These are phyloP conservation scores for Melastoma candidum DNA, from an alignment of 441 rosid genomes.

Conservation along the genomic window DNA sequence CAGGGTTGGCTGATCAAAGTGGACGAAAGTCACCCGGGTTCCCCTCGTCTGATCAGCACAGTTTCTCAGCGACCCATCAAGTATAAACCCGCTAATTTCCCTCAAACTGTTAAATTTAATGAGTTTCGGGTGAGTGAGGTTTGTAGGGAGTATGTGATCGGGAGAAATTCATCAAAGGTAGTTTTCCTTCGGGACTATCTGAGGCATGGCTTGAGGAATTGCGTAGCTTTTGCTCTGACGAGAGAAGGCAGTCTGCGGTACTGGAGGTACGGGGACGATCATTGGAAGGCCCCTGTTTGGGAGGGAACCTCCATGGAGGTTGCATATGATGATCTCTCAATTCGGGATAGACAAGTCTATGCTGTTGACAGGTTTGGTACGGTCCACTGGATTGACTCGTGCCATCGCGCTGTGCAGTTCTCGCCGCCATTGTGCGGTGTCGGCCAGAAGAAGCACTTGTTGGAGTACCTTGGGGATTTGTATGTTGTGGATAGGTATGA, in stretches of 20 bases:
- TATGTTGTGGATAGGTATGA: slow-evolving; percentile 22
- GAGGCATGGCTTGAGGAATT: slow-evolving; percentile 6
- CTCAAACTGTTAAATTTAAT: slow-evolving; percentile 14
- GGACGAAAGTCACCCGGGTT: background rate
- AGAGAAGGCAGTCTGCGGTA: slow-evolving; percentile 8
- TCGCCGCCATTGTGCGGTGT: slow-evolving; percentile 20
- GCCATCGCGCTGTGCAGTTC: slow-evolving; percentile 19
- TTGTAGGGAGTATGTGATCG: slow-evolving; percentile 13
- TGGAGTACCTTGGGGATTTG: slow-evolving; percentile 30
- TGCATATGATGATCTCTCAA: slow-evolving; percentile 15
- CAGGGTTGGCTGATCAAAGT: slow-evolving; percentile 20
- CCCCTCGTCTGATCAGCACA: slow-evolving; percentile 13
- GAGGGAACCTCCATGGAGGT: slow-evolving; percentile 1
- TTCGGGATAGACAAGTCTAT: slow-evolving; percentile 20
- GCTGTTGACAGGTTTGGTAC: slow-evolving; percentile 23
- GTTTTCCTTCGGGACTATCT: slow-evolving; percentile 12
- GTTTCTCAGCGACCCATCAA: slow-evolving; percentile 6
- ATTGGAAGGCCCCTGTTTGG: slow-evolving; percentile 9
- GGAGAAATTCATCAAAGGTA: background rate
- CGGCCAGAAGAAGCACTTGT: slow-evolving; percentile 19
- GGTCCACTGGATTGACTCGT: slow-evolving; percentile 29
- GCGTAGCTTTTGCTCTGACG: slow-evolving; percentile 2
- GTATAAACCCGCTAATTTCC: background rate
- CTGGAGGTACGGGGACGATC: slow-evolving; percentile 7
- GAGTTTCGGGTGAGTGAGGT: slow-evolving; percentile 21